Percentiles rank a stretch among this genome's conserved stretches.
These are phyloP conservation scores for Amaranthus cruentus DNA, from an alignment of 148 eudicot genomes.

Conservation along the genomic window DNA sequence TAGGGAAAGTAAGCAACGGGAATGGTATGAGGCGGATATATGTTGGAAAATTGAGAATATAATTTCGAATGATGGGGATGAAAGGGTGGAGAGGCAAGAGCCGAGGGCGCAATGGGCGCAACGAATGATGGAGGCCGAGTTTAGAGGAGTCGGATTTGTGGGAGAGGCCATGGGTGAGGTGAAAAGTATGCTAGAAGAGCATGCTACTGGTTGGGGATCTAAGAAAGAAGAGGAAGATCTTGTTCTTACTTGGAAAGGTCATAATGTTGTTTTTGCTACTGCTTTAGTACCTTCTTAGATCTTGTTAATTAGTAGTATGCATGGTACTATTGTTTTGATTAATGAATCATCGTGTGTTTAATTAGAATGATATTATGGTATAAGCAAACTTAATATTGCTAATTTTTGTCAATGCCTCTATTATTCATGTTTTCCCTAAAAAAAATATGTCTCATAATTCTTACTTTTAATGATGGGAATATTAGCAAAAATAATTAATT, in stretches of 20 bases:
- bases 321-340: neutral
- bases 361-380: neutral
- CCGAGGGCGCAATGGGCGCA: conserved; percentile 56
- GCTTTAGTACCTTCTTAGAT: conserved; percentile 58
- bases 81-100: conserved; percentile 77
- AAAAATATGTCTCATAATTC: too few relatives aligned
- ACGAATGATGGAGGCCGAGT: conserved; percentile 56
- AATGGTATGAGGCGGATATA: conserved; percentile 85
- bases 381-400: neutral
- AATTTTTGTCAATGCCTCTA: neutral
- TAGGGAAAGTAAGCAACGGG: conserved; percentile 58
- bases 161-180: conserved; percentile 63
- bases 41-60: conserved; percentile 90
- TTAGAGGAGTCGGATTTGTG: conserved; percentile 40
- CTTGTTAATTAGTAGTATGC: neutral
- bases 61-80: conserved; percentile 55
- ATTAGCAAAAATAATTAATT: too few relatives aligned
- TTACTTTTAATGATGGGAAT: too few relatives aligned
- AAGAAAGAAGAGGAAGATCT: conserved; percentile 84
- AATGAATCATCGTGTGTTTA: neutral
- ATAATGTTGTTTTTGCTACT: conserved; percentile 86
- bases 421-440: too few relatives aligned
- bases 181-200: conserved; percentile 77
- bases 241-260: conserved; percentile 96
- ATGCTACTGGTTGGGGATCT: conserved; percentile 93